phyloP scores from a whole-genome alignment of 2,329 filamentous ascomycete species.

The Fusarium equiseti region DNA sequence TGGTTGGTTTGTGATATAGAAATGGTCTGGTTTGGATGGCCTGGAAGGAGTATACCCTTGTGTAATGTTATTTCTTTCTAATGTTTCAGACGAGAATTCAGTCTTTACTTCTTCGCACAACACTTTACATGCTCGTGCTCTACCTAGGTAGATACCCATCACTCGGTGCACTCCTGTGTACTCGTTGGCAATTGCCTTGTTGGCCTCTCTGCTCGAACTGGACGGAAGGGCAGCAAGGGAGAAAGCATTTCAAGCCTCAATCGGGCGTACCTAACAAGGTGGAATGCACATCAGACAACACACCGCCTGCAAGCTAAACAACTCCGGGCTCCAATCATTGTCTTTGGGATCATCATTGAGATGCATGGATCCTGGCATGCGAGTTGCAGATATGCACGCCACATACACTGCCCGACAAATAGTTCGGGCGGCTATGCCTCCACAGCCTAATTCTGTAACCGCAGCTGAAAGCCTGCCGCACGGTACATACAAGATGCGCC shows the following conservation, averaged over 20 bases:
- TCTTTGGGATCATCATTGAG: too few species aligned
- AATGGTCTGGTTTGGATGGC: neutral
- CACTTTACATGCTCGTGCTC: accelerated
- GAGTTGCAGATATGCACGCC: neutral
- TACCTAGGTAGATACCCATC: too few species aligned
- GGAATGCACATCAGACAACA: neutral
- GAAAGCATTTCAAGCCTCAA: neutral
- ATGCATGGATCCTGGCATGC: neutral
- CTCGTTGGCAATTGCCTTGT: neutral
- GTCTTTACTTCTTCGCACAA: neutral
- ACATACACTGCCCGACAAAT: neutral
- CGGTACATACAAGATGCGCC: neutral
- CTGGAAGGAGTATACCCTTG: slow-evolving; percentile 43
- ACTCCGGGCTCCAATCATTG: neutral
- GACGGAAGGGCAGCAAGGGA: neutral
- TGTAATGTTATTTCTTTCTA: slow-evolving; percentile 41
- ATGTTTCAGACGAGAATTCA: slow-evolving; percentile 6
- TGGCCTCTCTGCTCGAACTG: neutral
- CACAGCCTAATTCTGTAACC: neutral
- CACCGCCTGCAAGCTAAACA: neutral
- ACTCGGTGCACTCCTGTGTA: too few species aligned
- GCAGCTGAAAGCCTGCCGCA: neutral
- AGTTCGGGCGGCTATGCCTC: neutral
- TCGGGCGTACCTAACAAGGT: neutral
- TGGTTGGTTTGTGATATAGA: slow-evolving; percentile 1